Evolutionary conservation across 192 early-diverging fungal species (phyloP).

Genomic region (Phlyctochytrium bullatum): DNA sequence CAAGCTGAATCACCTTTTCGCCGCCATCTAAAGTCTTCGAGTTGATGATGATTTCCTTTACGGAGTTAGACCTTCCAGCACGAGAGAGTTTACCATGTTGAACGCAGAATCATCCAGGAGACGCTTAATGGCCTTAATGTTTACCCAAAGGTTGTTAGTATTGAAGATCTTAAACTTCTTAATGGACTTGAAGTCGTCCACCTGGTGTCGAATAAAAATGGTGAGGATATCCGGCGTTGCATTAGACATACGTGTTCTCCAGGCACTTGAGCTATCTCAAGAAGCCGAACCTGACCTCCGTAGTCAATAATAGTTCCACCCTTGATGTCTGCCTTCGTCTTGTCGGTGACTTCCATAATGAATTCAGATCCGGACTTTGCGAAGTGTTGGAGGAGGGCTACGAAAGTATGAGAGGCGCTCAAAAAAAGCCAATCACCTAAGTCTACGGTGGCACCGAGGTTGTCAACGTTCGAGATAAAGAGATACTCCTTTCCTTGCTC

Average conservation of each 20-base stretch:
- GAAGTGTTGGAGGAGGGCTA: conserved; percentile 87
- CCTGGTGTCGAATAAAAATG: conserved; percentile 15
- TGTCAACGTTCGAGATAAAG: conserved; percentile 99
- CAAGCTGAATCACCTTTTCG: conserved; percentile 96
- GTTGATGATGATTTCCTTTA: conserved; percentile 99
- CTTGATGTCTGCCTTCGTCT: conserved; percentile 99
- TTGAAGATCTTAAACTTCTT: conserved; percentile 99
- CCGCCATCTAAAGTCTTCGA: conserved; percentile 90
- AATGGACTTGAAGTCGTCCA: conserved; percentile 96
- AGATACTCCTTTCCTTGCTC: conserved; percentile 97
- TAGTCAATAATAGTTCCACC: conserved; percentile 98
- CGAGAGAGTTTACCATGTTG: too few species aligned
- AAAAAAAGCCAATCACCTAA: conserved; percentile 39
- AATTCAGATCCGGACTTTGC: conserved; percentile 84
- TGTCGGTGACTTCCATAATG: conserved; percentile 99
- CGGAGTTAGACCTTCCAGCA: too few species aligned
- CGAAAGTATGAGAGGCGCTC: too few species aligned
- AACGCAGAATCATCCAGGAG: conserved; percentile 76
- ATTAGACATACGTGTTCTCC: conserved; percentile 72
- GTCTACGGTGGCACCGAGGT: conserved; percentile 97
- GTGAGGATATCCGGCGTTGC: neutral
- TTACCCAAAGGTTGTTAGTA: conserved; percentile 68
- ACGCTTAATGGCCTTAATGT: conserved; percentile 57
- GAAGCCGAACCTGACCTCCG: conserved; percentile 85
- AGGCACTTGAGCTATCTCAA: conserved; percentile 99